Percentiles rank a stretch among this genome's conserved stretches.
These are phyloP conservation scores for Tuber brumale DNA, from an alignment of 495 filamentous ascomycete genomes.

Conservation along the genomic window DNA sequence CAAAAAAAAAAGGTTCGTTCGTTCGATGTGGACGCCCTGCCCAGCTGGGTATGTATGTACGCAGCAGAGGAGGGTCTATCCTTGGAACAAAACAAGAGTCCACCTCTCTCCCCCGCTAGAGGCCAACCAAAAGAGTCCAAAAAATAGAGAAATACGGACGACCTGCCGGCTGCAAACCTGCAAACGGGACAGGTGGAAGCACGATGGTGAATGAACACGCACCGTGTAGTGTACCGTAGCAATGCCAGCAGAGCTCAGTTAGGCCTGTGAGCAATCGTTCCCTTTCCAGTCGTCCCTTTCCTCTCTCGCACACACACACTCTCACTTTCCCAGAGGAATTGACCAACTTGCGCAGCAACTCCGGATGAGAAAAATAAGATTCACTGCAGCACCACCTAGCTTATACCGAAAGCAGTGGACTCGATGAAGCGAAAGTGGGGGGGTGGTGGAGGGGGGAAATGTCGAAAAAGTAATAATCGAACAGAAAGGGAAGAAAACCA, in stretches of 20 bases:
- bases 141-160: background rate
- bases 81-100: background rate
- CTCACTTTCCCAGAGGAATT: conserved; percentile 3
- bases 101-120: background rate
- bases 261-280: conserved; percentile 32
- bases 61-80: conserved; percentile 14
- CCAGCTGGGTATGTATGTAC: conserved; percentile 28
- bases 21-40: conserved; percentile 25
- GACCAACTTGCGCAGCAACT: background rate
- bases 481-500: conserved; percentile 7
- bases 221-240: conserved; percentile 35
- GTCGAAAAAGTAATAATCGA: conserved; percentile 22
- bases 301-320: background rate
- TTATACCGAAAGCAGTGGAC: conserved; percentile 19
- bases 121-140: conserved; percentile 1
- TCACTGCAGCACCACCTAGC: background rate
- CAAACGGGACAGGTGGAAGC: conserved; percentile 36
- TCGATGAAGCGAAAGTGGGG: conserved; percentile 32
- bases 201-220: conserved; percentile 30
- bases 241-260: conserved; percentile 40
- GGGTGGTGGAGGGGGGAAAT: conserved; percentile 23
- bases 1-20: conserved; percentile 15
- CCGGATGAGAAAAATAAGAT: conserved; percentile 17
- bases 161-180: conserved; percentile 13
- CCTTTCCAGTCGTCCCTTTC: conserved; percentile 16